These are phyloP conservation scores for Saccharomyces hybrid DNA, from an alignment of 1,139 yeast genomes.

Conservation along the genomic window DNA sequence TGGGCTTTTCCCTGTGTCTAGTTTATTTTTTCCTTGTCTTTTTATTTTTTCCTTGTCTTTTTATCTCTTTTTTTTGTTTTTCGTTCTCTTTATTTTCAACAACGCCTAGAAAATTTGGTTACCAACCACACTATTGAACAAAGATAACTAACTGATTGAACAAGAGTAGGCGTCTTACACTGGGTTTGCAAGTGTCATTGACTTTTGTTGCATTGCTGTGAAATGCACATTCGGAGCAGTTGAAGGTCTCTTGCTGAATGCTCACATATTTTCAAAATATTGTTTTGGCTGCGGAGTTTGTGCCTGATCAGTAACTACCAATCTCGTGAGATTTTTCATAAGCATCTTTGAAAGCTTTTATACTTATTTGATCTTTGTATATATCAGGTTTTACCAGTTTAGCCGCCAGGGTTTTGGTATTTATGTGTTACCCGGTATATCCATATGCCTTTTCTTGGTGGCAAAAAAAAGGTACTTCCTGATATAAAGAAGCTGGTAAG, in stretches of 20 bases:
- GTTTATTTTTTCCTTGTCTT: background rate
- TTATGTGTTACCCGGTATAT: background rate
- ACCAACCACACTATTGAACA: background rate
- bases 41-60: background rate
- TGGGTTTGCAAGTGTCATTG: background rate
- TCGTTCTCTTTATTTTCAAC: slow-evolving; percentile 4
- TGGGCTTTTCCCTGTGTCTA: background rate
- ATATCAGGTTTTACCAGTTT: background rate
- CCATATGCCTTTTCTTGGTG: background rate
- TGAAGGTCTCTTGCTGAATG: too few species aligned
- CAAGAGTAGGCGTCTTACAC: background rate
- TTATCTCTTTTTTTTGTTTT: slow-evolving; percentile 2
- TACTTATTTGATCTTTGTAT: background rate
- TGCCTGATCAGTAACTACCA: background rate
- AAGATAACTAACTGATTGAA: background rate
- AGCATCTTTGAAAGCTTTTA: background rate
- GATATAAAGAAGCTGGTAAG: background rate
- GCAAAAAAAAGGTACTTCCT: background rate
- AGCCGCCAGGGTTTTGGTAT: background rate
- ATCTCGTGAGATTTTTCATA: too few species aligned
- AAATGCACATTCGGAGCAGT: too few species aligned
- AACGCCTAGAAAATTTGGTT: slow-evolving; percentile 1
- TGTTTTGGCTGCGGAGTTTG: too few species aligned
- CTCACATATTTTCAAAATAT: too few species aligned
- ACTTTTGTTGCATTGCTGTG: too few species aligned